Percentiles rank a stretch among this genome's conserved stretches.
Conservation (phyloP, 306 rosid species). For the Fragaria ananassa region DNA sequence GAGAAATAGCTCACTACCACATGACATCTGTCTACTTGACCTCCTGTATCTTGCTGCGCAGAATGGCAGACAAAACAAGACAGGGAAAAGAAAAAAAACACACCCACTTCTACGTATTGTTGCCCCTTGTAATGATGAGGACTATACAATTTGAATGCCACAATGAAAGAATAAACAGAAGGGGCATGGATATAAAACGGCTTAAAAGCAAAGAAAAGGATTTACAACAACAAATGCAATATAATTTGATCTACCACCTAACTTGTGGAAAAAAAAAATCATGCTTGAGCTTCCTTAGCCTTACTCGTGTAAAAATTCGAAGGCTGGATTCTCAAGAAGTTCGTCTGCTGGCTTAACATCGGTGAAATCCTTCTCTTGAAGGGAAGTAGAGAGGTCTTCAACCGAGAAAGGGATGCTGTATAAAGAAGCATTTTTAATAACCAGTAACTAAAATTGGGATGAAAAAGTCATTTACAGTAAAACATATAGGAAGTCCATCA, state of each 20-base stretch:
- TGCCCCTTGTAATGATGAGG: slow-evolving; percentile 34
- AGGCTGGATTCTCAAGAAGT: slow-evolving; percentile 83
- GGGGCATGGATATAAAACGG: slow-evolving; percentile 38
- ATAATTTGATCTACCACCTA: slow-evolving; percentile 35
- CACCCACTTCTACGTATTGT: slow-evolving; percentile 36
- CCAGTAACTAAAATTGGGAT: not conserved
- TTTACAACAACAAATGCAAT: slow-evolving; percentile 59
- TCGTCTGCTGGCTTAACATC: slow-evolving; percentile 82
- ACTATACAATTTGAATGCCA: slow-evolving; percentile 39
- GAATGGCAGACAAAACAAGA: slow-evolving; percentile 22
- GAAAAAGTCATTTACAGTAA: not conserved
- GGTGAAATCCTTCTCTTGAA: slow-evolving; percentile 82
- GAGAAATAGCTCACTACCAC: slow-evolving; percentile 40
- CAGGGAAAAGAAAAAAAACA: slow-evolving; percentile 20
- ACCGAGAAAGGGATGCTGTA: slow-evolving; percentile 95
- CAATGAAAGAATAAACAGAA: slow-evolving; percentile 68
- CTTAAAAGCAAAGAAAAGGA: slow-evolving; percentile 26
- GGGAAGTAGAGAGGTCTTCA: slow-evolving; percentile 83
- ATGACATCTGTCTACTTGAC: slow-evolving; percentile 30
- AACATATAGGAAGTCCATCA: not conserved
- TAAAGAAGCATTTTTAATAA: slow-evolving; percentile 14
- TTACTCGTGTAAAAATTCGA: slow-evolving; percentile 81
- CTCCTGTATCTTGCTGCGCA: slow-evolving; percentile 34
- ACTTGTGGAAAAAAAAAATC: slow-evolving; percentile 21
- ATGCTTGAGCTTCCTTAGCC: slow-evolving; percentile 48